Percentiles rank a stretch among this genome's conserved stretches.
These are phyloP conservation scores for Saccharomycopsis schoenii DNA, from an alignment of 805 yeast genomes.

Conservation along the genomic window DNA sequence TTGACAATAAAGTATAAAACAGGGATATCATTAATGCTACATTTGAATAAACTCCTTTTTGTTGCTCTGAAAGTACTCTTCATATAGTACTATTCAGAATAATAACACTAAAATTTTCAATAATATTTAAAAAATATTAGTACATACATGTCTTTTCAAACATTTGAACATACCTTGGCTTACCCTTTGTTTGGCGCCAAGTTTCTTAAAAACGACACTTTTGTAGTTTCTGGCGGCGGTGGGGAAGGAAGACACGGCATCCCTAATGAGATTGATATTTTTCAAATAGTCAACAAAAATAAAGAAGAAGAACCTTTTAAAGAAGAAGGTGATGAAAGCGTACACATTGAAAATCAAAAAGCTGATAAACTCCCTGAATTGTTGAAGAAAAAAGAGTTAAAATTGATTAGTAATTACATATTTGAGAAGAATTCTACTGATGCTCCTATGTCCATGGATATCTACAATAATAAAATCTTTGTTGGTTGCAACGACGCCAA, in stretches of 20 bases:
- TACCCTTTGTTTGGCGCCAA: conserved; percentile 77
- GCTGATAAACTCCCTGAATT: conserved; percentile 3
- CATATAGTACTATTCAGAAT: too few species aligned
- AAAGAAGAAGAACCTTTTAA: neutral
- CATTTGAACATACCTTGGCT: conserved; percentile 28
- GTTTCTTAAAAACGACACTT: conserved; percentile 47
- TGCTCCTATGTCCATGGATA: conserved; percentile 54
- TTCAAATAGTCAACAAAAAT: conserved; percentile 1
- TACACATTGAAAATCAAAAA: neutral
- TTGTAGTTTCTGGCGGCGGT: conserved; percentile 88
- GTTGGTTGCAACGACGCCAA: conserved; percentile 70
- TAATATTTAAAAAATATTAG: neutral
- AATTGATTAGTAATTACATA: neutral
- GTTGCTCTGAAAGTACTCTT: too few species aligned
- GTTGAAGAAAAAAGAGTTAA: conserved; percentile 11
- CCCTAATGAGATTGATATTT: conserved; percentile 53
- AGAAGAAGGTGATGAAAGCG: neutral
- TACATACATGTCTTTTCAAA: conserved; percentile 4
- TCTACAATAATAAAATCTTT: conserved; percentile 37
- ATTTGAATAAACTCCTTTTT: too few species aligned
- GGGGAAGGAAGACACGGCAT: conserved; percentile 92
- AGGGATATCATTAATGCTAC: too few species aligned
- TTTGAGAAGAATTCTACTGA: conserved; percentile 31
- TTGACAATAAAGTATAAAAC: too few species aligned
- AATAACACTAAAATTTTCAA: neutral